phyloP scores from a whole-genome alignment of 2,329 filamentous ascomycete species.

The Clonostachys chloroleuca region DNA sequence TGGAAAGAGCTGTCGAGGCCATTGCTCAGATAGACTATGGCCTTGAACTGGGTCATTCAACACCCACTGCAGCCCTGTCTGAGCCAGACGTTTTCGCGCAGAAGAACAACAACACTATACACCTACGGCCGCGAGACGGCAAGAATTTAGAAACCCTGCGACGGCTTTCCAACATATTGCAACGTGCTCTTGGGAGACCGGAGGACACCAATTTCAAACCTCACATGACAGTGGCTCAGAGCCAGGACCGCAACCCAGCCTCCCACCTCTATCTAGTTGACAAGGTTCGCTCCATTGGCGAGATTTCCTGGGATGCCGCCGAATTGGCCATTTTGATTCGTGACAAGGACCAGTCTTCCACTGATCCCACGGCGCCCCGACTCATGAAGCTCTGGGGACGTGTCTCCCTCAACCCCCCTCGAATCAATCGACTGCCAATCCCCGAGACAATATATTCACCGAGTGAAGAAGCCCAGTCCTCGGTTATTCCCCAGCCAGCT shows the following conservation, averaged over 20 bases:
- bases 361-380: slow-evolving; percentile 19
- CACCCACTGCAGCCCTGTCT: slow-evolving; percentile 26
- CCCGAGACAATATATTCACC: background rate
- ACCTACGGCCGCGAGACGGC: slow-evolving; percentile 20
- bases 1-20: slow-evolving; percentile 34
- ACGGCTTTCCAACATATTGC: slow-evolving; percentile 24
- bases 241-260: slow-evolving; percentile 34
- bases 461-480: background rate
- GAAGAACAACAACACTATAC: slow-evolving; percentile 44
- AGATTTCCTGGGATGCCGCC: slow-evolving; percentile 39
- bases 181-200: slow-evolving; percentile 26
- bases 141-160: slow-evolving; percentile 12
- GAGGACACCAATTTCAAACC: slow-evolving; percentile 19
- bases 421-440: background rate
- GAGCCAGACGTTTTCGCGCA: slow-evolving; percentile 41
- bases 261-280: slow-evolving; percentile 45
- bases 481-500: background rate
- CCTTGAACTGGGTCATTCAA: slow-evolving; percentile 3
- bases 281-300: slow-evolving; percentile 44
- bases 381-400: slow-evolving; percentile 55
- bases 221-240: slow-evolving; percentile 60
- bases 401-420: slow-evolving; percentile 25
- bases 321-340: slow-evolving; percentile 50
- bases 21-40: slow-evolving; percentile 3
- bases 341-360: slow-evolving; percentile 20